phyloP scores from a whole-genome alignment of 352 stramenopile species.

The Phytophthora tubulina region DNA sequence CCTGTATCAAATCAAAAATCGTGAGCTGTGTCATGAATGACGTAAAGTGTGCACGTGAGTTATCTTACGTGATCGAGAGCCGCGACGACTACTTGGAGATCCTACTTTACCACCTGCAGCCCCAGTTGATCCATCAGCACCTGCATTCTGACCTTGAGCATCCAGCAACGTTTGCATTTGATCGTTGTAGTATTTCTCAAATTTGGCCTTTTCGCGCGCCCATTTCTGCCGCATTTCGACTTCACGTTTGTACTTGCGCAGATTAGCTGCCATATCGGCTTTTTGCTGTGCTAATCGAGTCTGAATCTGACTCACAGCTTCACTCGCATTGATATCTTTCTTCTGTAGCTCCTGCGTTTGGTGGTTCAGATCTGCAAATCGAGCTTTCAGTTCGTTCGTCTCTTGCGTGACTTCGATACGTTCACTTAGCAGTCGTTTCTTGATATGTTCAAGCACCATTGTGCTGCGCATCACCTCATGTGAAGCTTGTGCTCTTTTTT shows the following conservation, averaged over 20 bases:
- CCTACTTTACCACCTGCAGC: background rate
- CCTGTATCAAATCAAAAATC: slow-evolving; percentile 9
- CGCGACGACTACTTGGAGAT: slow-evolving; percentile 10
- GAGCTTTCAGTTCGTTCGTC: slow-evolving; percentile 73
- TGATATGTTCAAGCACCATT: slow-evolving; percentile 85
- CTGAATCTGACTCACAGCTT: slow-evolving; percentile 80
- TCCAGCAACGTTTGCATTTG: slow-evolving; percentile 58
- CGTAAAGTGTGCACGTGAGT: background rate
- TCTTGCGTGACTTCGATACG: slow-evolving; percentile 55
- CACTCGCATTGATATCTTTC: slow-evolving; percentile 73
- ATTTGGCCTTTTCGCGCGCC: slow-evolving; percentile 83
- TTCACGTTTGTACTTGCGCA: slow-evolving; percentile 74
- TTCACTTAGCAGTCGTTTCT: slow-evolving; percentile 72
- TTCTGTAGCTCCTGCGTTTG: slow-evolving; percentile 82
- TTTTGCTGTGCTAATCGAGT: slow-evolving; percentile 74
- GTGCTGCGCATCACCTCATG: slow-evolving; percentile 69
- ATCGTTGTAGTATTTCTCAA: slow-evolving; percentile 87
- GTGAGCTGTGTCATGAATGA: background rate
- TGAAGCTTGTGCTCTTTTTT: slow-evolving; percentile 64
- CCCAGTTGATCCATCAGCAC: background rate
- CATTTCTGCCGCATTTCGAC: slow-evolving; percentile 80
- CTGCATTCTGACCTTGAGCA: slow-evolving; percentile 7
- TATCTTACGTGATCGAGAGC: slow-evolving; percentile 25
- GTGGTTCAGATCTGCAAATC: slow-evolving; percentile 68
- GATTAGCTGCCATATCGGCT: slow-evolving; percentile 67